These are phyloP conservation scores for Harringtonia lauricola DNA, from an alignment of 2,329 filamentous ascomycete species.

Conservation along the genomic window DNA sequence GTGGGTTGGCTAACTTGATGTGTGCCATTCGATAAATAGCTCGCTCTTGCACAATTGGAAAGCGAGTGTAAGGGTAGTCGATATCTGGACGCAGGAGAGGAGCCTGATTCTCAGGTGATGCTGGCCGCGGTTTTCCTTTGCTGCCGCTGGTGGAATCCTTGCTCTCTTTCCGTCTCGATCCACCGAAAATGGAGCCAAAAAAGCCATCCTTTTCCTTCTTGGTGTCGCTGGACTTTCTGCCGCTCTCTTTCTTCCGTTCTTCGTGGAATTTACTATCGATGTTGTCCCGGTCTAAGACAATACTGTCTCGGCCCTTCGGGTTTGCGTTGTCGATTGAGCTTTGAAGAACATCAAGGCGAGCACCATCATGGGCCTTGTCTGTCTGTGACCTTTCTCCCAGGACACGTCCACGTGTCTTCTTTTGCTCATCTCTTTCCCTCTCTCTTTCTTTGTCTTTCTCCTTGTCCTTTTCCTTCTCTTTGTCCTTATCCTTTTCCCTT, in stretches of 20 bases:
- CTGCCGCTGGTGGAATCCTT: constrained; percentile 66
- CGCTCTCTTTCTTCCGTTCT: constrained; percentile 71
- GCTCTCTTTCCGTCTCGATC: constrained; percentile 76
- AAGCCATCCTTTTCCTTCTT: constrained; percentile 91
- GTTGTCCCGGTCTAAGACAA: constrained; percentile 70
- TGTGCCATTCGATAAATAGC: constrained; percentile 98
- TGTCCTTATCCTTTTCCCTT: constrained; percentile 40
- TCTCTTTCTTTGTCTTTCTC: constrained; percentile 55
- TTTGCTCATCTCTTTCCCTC: constrained; percentile 50
- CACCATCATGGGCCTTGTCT: constrained; percentile 61
- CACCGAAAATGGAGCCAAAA: constrained; percentile 89
- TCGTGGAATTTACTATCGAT: constrained; percentile 63
- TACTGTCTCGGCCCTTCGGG: constrained; percentile 64
- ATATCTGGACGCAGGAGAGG: constrained; percentile 72
- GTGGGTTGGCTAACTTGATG: constrained; percentile 96
- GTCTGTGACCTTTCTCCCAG: constrained; percentile 17
- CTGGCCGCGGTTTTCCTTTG: constrained; percentile 61
- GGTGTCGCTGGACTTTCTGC: constrained; percentile 58
- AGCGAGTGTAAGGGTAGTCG: constrained; percentile 93
- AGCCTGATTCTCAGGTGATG: constrained; percentile 68
- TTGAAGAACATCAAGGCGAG: constrained; percentile 76
- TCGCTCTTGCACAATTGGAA: constrained; percentile 88
- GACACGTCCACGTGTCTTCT: constrained; percentile 53
- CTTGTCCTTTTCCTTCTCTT: constrained; percentile 48
- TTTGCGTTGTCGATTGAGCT: constrained; percentile 66